A percentile compares a stretch with the other conserved stretches of the same genome.
phyloP scores from a whole-genome alignment of 2,329 filamentous ascomycete species.

The Talaromyces sp. region DNA sequence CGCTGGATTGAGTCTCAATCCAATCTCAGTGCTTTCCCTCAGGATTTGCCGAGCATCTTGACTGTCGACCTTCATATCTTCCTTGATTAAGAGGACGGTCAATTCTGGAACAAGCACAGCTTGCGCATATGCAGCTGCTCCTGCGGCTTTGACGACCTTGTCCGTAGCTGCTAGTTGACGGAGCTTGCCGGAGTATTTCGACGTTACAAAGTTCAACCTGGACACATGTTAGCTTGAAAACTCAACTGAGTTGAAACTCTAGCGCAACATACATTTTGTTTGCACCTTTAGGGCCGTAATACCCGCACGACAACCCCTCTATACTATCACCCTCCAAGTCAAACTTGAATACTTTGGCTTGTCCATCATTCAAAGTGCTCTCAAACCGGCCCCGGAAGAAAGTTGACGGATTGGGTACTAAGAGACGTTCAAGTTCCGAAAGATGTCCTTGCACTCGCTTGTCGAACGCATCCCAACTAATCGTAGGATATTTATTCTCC shows the following conservation, averaged over 20 bases:
- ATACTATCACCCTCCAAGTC: constrained; percentile 46
- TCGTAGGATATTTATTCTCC: constrained; percentile 62
- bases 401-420: constrained; percentile 53
- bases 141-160: constrained; percentile 62
- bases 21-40: constrained; percentile 64
- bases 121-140: constrained; percentile 67
- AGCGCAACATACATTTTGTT: constrained; percentile 60
- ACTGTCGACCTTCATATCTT: constrained; percentile 52
- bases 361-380: constrained; percentile 55
- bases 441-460: constrained; percentile 58
- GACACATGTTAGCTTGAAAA: neutral
- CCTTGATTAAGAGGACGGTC: constrained; percentile 54
- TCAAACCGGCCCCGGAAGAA: constrained; percentile 60
- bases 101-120: constrained; percentile 73
- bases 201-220: constrained; percentile 58
- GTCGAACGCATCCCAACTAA: constrained; percentile 65
- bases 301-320: constrained; percentile 66
- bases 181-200: constrained; percentile 57
- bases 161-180: constrained; percentile 63
- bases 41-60: constrained; percentile 56
- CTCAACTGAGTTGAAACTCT: neutral
- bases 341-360: constrained; percentile 59
- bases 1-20: constrained; percentile 66
- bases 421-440: constrained; percentile 54
- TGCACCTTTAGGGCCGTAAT: constrained; percentile 76